Conservation (phyloP, 257 asterid species). For the Solanum chaucha region DNA sequence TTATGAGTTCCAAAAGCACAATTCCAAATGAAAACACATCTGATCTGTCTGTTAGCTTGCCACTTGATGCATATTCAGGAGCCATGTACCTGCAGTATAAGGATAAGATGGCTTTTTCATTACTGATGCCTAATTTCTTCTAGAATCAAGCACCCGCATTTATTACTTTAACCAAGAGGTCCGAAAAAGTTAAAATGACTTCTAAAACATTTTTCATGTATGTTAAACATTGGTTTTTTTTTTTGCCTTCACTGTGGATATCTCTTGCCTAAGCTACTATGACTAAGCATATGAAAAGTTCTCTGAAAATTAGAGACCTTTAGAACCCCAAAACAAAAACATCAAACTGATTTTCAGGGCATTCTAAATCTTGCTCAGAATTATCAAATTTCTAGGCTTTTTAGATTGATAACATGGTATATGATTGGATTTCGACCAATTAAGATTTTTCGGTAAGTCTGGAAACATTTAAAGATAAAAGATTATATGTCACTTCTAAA, state of each 20-base stretch:
- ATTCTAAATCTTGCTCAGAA: neutral
- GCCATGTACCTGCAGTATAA: slow-evolving; percentile 57
- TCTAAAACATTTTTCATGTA: neutral
- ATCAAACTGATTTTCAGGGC: neutral
- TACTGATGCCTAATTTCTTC: neutral
- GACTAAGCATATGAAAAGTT: neutral
- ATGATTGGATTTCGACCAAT: neutral
- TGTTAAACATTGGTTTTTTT: neutral
- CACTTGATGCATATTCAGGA: slow-evolving; percentile 93
- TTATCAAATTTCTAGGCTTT: neutral
- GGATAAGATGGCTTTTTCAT: neutral
- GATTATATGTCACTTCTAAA: neutral
- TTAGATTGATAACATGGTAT: neutral
- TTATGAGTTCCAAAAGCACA: slow-evolving; percentile 81
- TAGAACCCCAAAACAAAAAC: neutral
- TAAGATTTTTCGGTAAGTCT: neutral
- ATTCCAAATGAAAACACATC: slow-evolving; percentile 93
- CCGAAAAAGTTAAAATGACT: neutral
- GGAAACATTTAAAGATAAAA: neutral
- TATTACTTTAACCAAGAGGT: neutral
- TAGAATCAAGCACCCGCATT: neutral
- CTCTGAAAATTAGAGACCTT: neutral
- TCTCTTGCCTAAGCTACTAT: neutral
- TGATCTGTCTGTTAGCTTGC: slow-evolving; percentile 74
- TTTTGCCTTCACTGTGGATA: neutral